Percentiles rank a stretch among this genome's conserved stretches.
phyloP scores from a whole-genome alignment of 768 basidiomycete species.

The Imleria badia region DNA sequence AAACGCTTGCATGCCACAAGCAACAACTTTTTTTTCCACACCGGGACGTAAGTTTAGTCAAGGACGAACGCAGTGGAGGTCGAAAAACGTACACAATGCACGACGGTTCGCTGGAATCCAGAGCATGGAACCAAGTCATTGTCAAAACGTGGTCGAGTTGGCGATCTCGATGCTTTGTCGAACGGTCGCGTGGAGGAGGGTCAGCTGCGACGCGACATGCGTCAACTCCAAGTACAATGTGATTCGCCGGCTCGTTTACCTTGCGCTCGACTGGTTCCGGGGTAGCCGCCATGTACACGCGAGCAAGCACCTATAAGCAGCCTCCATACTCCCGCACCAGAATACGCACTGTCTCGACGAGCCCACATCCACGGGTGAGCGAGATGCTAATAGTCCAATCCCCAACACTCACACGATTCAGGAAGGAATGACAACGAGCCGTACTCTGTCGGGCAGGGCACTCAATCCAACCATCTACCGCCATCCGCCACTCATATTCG shows the following conservation, averaged over 20 bases:
- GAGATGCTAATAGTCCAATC: neutral
- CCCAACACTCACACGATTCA: slow-evolving; percentile 63
- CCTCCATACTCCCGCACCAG: slow-evolving; percentile 54
- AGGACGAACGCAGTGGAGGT: neutral
- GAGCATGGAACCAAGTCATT: slow-evolving; percentile 56
- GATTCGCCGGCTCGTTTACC: slow-evolving; percentile 29
- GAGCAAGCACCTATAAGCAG: slow-evolving; percentile 57
- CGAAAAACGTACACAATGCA: slow-evolving; percentile 54
- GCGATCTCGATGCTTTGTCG: slow-evolving; percentile 60
- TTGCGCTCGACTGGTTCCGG: slow-evolving; percentile 66
- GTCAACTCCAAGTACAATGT: neutral
- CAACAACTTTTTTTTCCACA: slow-evolving; percentile 52
- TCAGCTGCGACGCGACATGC: slow-evolving; percentile 38
- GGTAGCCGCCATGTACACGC: slow-evolving; percentile 68
- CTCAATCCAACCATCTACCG: slow-evolving; percentile 84
- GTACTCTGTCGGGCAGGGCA: slow-evolving; percentile 63
- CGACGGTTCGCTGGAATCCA: slow-evolving; percentile 59
- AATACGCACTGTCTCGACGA: slow-evolving; percentile 49
- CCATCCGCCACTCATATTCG: slow-evolving; percentile 63
- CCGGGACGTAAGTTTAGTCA: neutral
- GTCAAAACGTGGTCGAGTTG: slow-evolving; percentile 57
- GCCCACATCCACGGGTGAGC: neutral
- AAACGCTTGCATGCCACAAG: slow-evolving; percentile 78
- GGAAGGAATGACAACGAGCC: slow-evolving; percentile 64
- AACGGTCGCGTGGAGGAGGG: slow-evolving; percentile 59